Evolutionary conservation across 305 asterid species (phyloP).

Genomic region (Euphrasia arctica): DNA sequence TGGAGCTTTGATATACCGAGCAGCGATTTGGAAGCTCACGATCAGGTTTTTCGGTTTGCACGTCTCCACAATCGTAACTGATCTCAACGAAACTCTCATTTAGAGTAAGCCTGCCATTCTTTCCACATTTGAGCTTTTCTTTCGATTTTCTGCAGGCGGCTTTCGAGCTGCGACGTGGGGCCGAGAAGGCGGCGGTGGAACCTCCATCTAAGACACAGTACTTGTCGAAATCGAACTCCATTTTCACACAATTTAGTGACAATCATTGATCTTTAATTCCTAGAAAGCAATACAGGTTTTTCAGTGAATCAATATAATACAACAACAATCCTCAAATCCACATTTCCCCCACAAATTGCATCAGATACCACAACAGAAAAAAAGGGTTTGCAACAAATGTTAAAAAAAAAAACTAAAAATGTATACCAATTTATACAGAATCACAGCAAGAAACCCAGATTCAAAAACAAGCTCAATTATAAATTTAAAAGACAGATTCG

Average conservation of each 20-base stretch:
- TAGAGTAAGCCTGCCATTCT: slow-evolving; percentile 28
- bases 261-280: slow-evolving; percentile 39
- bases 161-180: slow-evolving; percentile 45
- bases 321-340: not conserved
- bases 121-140: slow-evolving; percentile 40
- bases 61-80: slow-evolving; percentile 53
- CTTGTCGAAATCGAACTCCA: slow-evolving; percentile 95
- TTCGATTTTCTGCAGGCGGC: slow-evolving; percentile 45
- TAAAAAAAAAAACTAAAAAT: not conserved
- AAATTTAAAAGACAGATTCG: slow-evolving; percentile 30
- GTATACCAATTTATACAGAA: not conserved
- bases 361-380: slow-evolving; percentile 16
- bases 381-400: not conserved
- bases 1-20: slow-evolving; percentile 70
- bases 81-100: slow-evolving; percentile 44
- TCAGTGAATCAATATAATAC: not conserved
- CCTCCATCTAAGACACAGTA: slow-evolving; percentile 81
- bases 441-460: slow-evolving; percentile 16
- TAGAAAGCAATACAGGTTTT: slow-evolving; percentile 10
- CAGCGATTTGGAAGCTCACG: slow-evolving; percentile 48
- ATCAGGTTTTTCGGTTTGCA: slow-evolving; percentile 34
- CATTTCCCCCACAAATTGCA: no score
- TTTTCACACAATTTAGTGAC: slow-evolving; percentile 30
- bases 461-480: slow-evolving; percentile 8
- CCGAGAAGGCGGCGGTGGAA: slow-evolving; percentile 82